Base-by-base conservation (phyloP, 352 stramenopile genomes). In the Globisporangium camurandrum region DNA sequence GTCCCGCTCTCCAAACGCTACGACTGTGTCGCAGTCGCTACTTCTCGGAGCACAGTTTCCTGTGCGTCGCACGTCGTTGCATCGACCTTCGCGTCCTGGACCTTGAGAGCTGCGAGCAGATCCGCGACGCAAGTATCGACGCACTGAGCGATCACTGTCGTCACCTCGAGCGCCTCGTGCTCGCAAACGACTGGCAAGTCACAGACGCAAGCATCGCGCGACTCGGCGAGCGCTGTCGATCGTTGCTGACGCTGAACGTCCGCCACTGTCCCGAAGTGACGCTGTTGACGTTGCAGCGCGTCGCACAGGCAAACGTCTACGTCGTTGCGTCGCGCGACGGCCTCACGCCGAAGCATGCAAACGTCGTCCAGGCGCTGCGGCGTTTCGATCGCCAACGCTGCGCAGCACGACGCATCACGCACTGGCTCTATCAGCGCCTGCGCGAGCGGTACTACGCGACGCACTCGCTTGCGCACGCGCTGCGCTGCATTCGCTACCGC, bases 121-220 rank as follows among this genome's bases (percentile, higher is more conserved):
- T 90, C 26, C 39, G 61, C 7, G 74, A 90, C 44, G 49, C 56
- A 16, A 49, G 59, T 3, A 20, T 90, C 23, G n/a, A 57, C 11
- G 58, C 51, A 28, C 43, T 88, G 11, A 66, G 54, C 8, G 36
- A 53, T 1, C 63, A 64, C 46, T 84, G 67, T 37, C n/a, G 30
- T 9, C 26, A 49, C 2, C 57, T 92, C 19, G 71, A 84, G 58
- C 62, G 61, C 14, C 62, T 92, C 28, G 60, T 73, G 11, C 49
- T 92, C 19, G 71, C 71, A 30, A 84, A 86, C 26, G 75, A 92
- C 65, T 85, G 75, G 73, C 70, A 87, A 38, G 45, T 92, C 40
- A 84, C 75, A 4, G 80, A 92, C 54, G 27, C 19, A 1, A 73
- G 69, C 3, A 27, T 92, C 8, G 31, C 23, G 27, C 33, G 51